These are phyloP conservation scores for Cydonia oblonga DNA, from an alignment of 331 rosid genomes.

Conservation along the genomic window DNA sequence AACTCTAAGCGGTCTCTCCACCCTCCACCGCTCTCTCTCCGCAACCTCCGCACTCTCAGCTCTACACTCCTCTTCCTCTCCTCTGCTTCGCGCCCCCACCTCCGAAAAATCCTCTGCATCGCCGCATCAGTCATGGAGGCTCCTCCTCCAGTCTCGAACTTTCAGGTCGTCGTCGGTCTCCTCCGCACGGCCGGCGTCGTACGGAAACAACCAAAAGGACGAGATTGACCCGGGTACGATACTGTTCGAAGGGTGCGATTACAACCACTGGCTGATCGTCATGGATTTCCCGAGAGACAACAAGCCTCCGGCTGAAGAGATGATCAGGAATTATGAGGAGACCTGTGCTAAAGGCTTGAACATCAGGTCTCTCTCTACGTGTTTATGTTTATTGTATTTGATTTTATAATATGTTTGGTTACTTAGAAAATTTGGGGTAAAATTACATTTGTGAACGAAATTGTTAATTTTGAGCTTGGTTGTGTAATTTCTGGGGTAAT, in stretches of 20 bases:
- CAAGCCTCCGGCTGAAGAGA: conserved; percentile 46
- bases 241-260: conserved; percentile 91
- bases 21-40: conserved; percentile 21
- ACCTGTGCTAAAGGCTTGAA: conserved; percentile 79
- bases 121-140: neutral
- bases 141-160: conserved; percentile 27
- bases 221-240: conserved; percentile 70
- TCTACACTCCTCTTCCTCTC: conserved; percentile 6
- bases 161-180: conserved; percentile 34
- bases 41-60: neutral
- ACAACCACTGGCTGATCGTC: conserved; percentile 90
- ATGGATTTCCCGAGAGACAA: conserved; percentile 61
- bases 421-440: neutral
- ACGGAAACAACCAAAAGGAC: conserved; percentile 13
- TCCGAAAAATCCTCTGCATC: neutral
- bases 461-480: no score
- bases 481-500: no score
- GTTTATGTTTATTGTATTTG: neutral
- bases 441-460: neutral
- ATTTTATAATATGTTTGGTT: neutral
- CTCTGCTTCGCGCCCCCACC: neutral
- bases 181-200: conserved; percentile 23
- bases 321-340: conserved; percentile 61
- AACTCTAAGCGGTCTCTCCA: conserved; percentile 20
- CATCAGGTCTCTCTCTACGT: conserved; percentile 39